These are phyloP conservation scores for Thozetella sp. DNA, from an alignment of 495 filamentous ascomycete species.

Conservation along the genomic window DNA sequence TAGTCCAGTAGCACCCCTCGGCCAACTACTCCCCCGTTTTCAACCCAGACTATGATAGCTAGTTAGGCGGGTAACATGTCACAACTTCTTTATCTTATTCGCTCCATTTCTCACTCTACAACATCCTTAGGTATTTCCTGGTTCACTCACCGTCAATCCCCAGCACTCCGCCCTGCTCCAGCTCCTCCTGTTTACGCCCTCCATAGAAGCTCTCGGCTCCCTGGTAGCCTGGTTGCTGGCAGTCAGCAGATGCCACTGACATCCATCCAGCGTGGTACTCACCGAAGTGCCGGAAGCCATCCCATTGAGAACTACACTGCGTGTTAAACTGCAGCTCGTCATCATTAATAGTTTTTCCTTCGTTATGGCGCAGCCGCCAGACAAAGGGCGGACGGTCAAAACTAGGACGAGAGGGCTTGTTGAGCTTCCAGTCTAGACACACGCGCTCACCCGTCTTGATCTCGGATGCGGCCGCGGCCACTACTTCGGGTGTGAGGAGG, in stretches of 20 bases:
- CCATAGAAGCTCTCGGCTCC: not conserved
- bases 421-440: too few species aligned
- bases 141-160: not conserved
- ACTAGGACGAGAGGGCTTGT: not conserved
- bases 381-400: not conserved
- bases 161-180: not conserved
- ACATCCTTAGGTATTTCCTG: not conserved
- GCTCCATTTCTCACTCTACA: not conserved
- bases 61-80: too few species aligned
- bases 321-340: not conserved
- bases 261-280: not conserved
- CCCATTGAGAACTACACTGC: conserved; percentile 1
- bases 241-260: not conserved
- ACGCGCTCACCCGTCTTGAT: not conserved
- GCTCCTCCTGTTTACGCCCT: not conserved
- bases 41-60: not conserved
- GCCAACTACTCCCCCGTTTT: not conserved
- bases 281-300: conserved; percentile 2
- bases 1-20: not conserved
- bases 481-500: conserved; percentile 1
- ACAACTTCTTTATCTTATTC: too few species aligned
- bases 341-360: not conserved
- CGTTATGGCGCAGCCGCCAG: not conserved
- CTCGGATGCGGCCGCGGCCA: not conserved
- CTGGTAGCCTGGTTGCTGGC: not conserved